Conservation (phyloP, 768 basidiomycete species). For the Leccinum boreale region DNA sequence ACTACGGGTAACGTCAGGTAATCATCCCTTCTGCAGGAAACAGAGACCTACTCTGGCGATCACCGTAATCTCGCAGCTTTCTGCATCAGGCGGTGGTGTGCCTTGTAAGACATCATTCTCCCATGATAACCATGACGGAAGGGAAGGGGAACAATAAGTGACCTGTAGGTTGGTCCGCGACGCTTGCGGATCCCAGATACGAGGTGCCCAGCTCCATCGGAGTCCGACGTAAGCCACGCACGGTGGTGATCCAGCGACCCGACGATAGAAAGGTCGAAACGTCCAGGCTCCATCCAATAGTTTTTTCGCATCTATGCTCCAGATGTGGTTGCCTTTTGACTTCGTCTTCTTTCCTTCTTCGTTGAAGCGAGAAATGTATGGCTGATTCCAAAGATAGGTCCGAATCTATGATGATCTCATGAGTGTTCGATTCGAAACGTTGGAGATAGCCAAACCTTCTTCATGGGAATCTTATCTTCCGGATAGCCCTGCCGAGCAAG, state of each 20-base stretch:
- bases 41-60: slow-evolving; percentile 62
- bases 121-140: slow-evolving; percentile 90
- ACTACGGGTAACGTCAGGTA: slow-evolving; percentile 29
- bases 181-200: slow-evolving; percentile 96
- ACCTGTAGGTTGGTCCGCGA: slow-evolving; percentile 79
- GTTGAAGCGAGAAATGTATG: slow-evolving; percentile 94
- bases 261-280: slow-evolving; percentile 85
- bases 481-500: slow-evolving; percentile 82
- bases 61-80: slow-evolving; percentile 70
- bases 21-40: neutral
- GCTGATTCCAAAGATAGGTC: slow-evolving; percentile 94
- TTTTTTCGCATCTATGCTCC: slow-evolving; percentile 97
- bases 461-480: slow-evolving; percentile 94
- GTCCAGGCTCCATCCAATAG: slow-evolving; percentile 71
- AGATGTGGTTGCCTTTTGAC: slow-evolving; percentile 98
- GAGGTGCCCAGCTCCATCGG: slow-evolving; percentile 86
- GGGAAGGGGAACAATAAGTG: slow-evolving; percentile 70
- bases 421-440: slow-evolving; percentile 8
- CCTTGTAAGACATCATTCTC: slow-evolving; percentile 80
- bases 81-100: slow-evolving; percentile 71
- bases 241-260: slow-evolving; percentile 81
- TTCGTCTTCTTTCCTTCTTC: slow-evolving; percentile 99
- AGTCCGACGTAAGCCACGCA: slow-evolving; percentile 78
- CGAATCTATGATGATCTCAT: slow-evolving; percentile 57
- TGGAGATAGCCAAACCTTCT: slow-evolving; percentile 61